phyloP scores from a whole-genome alignment of 2,329 filamentous ascomycete species.

The Penicillium sp. region DNA sequence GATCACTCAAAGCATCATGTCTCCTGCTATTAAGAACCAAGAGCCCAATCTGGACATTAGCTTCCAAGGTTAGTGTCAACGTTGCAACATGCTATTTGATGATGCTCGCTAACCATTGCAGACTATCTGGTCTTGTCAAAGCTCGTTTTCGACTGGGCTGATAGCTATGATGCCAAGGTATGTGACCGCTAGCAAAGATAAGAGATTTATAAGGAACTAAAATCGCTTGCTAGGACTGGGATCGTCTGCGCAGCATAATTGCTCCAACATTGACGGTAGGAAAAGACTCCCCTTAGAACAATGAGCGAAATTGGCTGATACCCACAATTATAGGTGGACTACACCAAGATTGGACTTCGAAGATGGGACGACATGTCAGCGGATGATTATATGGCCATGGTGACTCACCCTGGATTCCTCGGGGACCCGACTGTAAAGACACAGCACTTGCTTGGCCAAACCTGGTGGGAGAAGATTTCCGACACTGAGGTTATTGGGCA shows the following conservation, averaged over 20 bases:
- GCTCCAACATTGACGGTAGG: conserved; percentile 38
- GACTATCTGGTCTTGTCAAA: conserved; percentile 37
- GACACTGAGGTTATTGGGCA: conserved; percentile 61
- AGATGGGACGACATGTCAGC: conserved; percentile 63
- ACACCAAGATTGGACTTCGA: conserved; percentile 63
- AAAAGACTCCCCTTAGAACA: neutral
- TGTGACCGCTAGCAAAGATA: neutral
- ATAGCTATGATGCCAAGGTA: conserved; percentile 48
- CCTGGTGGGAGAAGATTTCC: conserved; percentile 58
- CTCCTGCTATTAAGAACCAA: conserved; percentile 19
- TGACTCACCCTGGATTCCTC: conserved; percentile 57
- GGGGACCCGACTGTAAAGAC: conserved; percentile 63
- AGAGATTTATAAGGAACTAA: neutral
- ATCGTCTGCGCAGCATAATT: conserved; percentile 42
- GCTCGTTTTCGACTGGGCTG: conserved; percentile 45
- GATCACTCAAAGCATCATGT: conserved; percentile 11
- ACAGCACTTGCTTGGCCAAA: conserved; percentile 64
- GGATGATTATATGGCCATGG: conserved; percentile 62
- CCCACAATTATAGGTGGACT: conserved; percentile 60
- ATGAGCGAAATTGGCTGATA: neutral
- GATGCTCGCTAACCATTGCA: conserved; percentile 14
- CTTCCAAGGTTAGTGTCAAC: conserved; percentile 21
- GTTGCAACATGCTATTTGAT: neutral
- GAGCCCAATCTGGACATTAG: conserved; percentile 42
- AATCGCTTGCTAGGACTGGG: conserved; percentile 36